Evolutionary conservation across 1,284 basidiomycete genomes (phyloP), one percentile per base, ranked within the genome.

Genomic region (Leccinum subrobustum): DNA sequence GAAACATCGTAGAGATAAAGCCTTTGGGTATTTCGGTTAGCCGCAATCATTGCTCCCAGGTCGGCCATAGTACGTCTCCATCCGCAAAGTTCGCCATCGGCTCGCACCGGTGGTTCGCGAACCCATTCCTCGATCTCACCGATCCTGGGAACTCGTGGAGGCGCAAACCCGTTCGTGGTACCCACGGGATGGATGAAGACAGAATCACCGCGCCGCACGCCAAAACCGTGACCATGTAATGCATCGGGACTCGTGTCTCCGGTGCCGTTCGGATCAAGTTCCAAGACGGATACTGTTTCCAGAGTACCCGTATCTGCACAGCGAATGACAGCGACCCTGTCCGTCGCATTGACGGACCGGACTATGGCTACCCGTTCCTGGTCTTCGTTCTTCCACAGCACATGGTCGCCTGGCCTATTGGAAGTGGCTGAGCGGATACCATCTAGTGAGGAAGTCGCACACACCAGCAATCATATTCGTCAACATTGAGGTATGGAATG

Each of bases 381-480:
- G 52, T 85, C 87, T 74, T 93, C 92, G 44, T 81, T 85, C 68
- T 89, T 89, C 88, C 91, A 95, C n/a, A 94, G 69, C 9, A 96
- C 88, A 74, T 93, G 88, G 68, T 97, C 94, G 29, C 95, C 95
- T 3, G 95, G 95, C 93, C 93, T 93, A 55, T 59, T 60, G 42
- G 54, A 65, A 57, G 57, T 58, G 52, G 39, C 31, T 62, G 54
- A 65, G 53, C 52, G 52, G 33, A 39, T 20, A 33, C 25, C 6
- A 9, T 51, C 61, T 58, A 11, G 44, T n/a, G 14, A 47, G 7
- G 23, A 56, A 59, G 37, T 20, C 9, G 61, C 44, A 75, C 85
- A 68, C 64, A 92, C 91, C 91, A 93, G 72, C 87, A 92, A 71
- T 93, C 91, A 70, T 91, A 90, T 72, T 93, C 91, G 71, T 93